Base-by-base conservation (phyloP, 495 filamentous ascomycete genomes). In the Penicillium verhagenii region DNA sequence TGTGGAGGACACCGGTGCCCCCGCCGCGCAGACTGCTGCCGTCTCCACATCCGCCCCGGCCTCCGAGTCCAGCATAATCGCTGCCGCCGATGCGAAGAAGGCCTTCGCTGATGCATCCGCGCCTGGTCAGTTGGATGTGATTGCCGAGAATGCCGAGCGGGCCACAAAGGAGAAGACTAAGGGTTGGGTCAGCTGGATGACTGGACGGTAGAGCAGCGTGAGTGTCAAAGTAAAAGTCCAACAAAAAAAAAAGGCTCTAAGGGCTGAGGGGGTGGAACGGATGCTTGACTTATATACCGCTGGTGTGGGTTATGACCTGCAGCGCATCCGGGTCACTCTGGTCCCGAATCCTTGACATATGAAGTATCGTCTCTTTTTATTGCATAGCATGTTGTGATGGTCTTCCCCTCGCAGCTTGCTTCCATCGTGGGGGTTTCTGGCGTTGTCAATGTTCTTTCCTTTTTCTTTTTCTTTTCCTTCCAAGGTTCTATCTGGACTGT, bases 101-200 rank as follows among this genome's bases (percentile, higher is more conserved):
- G 61, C 58, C 4, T 52, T 60, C 10, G 58, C 58, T n/a, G 52
- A 55, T 16, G 40, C 57, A 2, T 53, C 57, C 7, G 37, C 56
- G 50, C 67, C 66, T 3, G 74, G 76, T 16, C 67, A 70, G 38
- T 58, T 79, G 58, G 76, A 77, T 58, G 59, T 67, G 1, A 58
- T 79, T 54, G 76, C 72, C 1, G 64, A 72, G 53, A 77, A 76
- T 53, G 74, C 63, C 20, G 76, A 75, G 48, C 54, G 50, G 4
- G 70, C 68, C 25, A 67, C 67, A 13, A 75, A 75, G 61, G 61
- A 72, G 56, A 70, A 64, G 39, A 63, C 69, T 13, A 64, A 65
- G 56, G 67, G 76, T 52, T 79, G 76, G 76, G 71, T 62, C 52
- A 72, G 70, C 57, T 77, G 76, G 74, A 52, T 76, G 44, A 74